These are phyloP conservation scores for Colletotrichum euphorbiae DNA, from an alignment of 2,329 filamentous ascomycete genomes.

Conservation along the genomic window DNA sequence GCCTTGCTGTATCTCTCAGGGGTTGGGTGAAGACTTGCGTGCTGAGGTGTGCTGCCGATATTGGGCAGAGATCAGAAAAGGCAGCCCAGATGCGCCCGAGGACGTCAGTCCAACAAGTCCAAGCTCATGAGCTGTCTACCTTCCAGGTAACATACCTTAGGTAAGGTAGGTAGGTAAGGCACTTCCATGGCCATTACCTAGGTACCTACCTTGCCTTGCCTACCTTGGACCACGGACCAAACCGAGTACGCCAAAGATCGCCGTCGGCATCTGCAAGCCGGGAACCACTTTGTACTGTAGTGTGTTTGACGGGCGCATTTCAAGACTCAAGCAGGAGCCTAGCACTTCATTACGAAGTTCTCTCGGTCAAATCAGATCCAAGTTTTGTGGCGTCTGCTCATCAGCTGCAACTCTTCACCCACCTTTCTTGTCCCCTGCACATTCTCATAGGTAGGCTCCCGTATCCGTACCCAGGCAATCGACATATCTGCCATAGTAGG, in stretches of 20 bases:
- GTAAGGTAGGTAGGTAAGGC: no score
- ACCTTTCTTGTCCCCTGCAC: not conserved
- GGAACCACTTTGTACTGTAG: not conserved
- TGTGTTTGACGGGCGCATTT: not conserved
- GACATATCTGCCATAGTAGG: no score
- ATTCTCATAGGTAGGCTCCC: not conserved
- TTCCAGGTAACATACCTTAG: no score
- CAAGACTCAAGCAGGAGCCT: not conserved
- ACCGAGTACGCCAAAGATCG: constrained; percentile 29
- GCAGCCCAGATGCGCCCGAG: not conserved
- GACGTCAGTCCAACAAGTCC: not conserved
- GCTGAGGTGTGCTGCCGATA: not conserved
- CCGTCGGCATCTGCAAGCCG: constrained; percentile 26
- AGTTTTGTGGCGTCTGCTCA: not conserved
- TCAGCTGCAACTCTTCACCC: constrained; percentile 22
- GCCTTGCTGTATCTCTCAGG: constrained; percentile 33
- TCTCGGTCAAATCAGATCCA: constrained; percentile 2
- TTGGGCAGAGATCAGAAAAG: constrained; percentile 2
- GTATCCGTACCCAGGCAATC: no score
- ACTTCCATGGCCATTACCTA: no score
- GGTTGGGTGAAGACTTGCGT: constrained; percentile 8
- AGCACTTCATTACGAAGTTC: no score
- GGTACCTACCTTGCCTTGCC: no score
- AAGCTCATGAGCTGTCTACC: no score
- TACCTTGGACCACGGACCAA: constrained; percentile 5